Percentiles rank a stretch among this genome's conserved stretches.
Conservation (phyloP, 2,329 filamentous ascomycete species). For the Cytospora mali region DNA sequence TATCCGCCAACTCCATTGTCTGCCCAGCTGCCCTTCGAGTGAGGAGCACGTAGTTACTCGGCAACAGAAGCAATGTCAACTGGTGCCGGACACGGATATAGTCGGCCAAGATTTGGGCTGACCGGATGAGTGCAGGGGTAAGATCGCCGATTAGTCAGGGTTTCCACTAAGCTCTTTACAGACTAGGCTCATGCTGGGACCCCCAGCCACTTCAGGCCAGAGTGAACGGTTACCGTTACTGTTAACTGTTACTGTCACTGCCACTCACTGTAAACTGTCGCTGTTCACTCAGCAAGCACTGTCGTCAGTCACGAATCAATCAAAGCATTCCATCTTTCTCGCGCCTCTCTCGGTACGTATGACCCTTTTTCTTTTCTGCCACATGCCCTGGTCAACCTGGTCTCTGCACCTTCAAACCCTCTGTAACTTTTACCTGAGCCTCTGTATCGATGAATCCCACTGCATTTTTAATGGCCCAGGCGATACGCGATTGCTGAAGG, state of each 20-base stretch:
- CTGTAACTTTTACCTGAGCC: conserved; percentile 21
- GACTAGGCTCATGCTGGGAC: not conserved
- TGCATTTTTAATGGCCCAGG: conserved; percentile 11
- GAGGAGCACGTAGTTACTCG: too few species aligned
- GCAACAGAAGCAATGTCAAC: too few species aligned
- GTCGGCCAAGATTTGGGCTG: not conserved
- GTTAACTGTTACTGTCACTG: not conserved
- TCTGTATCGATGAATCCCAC: conserved; percentile 13
- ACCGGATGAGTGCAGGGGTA: not conserved
- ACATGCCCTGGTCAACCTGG: conserved; percentile 18
- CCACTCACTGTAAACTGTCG: not conserved
- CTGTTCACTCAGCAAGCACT: not conserved
- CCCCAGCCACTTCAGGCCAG: not conserved
- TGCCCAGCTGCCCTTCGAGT: too few species aligned
- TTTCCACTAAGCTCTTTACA: not conserved
- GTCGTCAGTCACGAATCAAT: conserved; percentile 23
- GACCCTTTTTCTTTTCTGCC: conserved; percentile 25
- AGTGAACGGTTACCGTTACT: not conserved
- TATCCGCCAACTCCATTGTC: too few species aligned
- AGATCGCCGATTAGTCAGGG: not conserved
- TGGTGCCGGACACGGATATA: not conserved
- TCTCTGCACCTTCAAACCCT: conserved; percentile 13
- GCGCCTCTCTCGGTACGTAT: conserved; percentile 22
- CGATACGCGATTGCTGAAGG: conserved; percentile 23
- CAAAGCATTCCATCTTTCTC: not conserved